A percentile compares a stretch with the other conserved stretches of the same genome.
Evolutionary conservation across 2,329 filamentous ascomycete genomes (phyloP).

Genomic region (Colletotrichum sp.): DNA sequence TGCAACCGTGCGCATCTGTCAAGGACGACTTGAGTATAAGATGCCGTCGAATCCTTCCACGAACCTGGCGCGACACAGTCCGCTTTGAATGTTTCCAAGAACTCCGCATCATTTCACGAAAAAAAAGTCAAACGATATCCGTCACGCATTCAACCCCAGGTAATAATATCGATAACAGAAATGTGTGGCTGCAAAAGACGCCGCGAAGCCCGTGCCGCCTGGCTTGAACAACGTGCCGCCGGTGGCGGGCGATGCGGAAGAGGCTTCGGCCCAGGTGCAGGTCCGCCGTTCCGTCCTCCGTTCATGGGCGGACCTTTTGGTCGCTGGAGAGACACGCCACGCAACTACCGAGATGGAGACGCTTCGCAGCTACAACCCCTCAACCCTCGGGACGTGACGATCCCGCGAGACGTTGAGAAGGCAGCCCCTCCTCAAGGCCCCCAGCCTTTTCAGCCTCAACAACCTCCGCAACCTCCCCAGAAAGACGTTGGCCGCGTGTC

Average conservation of each 20-base stretch:
- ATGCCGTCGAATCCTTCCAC: not conserved
- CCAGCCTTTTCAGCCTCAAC: not conserved
- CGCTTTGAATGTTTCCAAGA: not conserved
- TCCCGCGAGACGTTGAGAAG: not conserved
- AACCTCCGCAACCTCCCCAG: not conserved
- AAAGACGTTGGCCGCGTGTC: not conserved
- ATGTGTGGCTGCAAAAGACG: conserved; percentile 11
- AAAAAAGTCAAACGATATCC: not conserved
- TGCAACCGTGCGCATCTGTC: not conserved
- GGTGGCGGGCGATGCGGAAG: not conserved
- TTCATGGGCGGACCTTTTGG: not conserved
- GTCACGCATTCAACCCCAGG: not conserved
- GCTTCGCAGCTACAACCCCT: not conserved
- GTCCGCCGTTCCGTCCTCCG: not conserved
- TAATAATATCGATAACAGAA: not conserved
- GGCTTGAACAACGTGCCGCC: conserved; percentile 8
- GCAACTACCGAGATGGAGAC: not conserved
- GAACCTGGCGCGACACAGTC: not conserved
- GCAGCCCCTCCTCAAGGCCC: not conserved
- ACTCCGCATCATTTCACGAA: not conserved
- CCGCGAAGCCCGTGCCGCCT: conserved; percentile 13
- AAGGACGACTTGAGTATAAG: not conserved
- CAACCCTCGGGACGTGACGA: not conserved
- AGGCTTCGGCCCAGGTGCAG: not conserved
- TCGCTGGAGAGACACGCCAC: not conserved